A percentile compares a stretch with the other conserved stretches of the same genome.
Conservation (phyloP, 2,329 filamentous ascomycete genomes). For the Phaeosphaeria sp. region DNA sequence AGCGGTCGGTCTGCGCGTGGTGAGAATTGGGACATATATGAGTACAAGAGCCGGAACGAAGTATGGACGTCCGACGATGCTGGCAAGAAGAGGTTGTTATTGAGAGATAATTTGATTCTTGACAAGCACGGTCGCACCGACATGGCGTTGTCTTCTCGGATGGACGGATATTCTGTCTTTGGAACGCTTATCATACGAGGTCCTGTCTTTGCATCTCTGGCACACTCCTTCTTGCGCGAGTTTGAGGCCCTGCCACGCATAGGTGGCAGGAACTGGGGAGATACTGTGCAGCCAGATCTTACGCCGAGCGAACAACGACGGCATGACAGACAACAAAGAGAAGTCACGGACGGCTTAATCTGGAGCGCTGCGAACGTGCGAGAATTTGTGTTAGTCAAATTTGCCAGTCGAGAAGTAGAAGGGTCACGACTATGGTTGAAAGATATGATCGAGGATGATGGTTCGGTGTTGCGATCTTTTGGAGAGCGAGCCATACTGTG, state of each 20-base stretch:
- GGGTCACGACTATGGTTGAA: conserved; percentile 81
- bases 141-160: conserved; percentile 56
- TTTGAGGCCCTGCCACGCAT: conserved; percentile 81
- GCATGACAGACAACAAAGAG: conserved; percentile 61
- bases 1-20: conserved; percentile 84
- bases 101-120: conserved; percentile 85
- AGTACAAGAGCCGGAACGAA: conserved; percentile 86
- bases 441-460: conserved; percentile 75
- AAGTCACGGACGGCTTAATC: conserved; percentile 53
- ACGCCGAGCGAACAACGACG: conserved; percentile 58
- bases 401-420: conserved; percentile 82
- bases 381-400: conserved; percentile 89
- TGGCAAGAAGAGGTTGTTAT: conserved; percentile 66
- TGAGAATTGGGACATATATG: conserved; percentile 84
- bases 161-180: conserved; percentile 77
- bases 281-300: conserved; percentile 45
- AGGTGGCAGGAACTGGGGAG: conserved; percentile 77
- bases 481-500: conserved; percentile 84
- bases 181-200: conserved; percentile 87
- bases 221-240: conserved; percentile 77
- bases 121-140: conserved; percentile 55
- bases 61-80: conserved; percentile 65
- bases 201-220: conserved; percentile 68
- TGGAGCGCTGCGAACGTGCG: conserved; percentile 49
- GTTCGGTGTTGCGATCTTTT: conserved; percentile 73